A percentile compares a stretch with the other conserved stretches of the same genome.
These are phyloP conservation scores for Eucalyptus pauciflora DNA, from an alignment of 345 rosid species.

Conservation along the genomic window DNA sequence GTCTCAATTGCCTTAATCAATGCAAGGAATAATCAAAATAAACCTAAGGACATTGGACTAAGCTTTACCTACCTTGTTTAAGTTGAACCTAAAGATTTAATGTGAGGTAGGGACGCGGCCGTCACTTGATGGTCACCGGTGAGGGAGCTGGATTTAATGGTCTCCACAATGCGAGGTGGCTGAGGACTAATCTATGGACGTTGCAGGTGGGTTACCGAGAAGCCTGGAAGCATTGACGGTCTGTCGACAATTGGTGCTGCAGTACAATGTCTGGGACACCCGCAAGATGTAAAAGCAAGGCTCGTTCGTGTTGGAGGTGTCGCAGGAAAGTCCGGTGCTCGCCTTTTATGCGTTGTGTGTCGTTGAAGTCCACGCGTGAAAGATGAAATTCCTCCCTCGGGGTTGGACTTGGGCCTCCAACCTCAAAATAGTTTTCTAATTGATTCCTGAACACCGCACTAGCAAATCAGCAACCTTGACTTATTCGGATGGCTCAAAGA, in stretches of 20 bases:
- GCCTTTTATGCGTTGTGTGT: not conserved
- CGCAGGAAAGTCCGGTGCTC: not conserved
- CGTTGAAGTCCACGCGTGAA: not conserved
- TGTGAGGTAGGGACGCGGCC: not conserved
- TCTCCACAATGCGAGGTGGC: not conserved
- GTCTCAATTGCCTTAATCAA: not conserved
- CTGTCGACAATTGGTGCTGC: not conserved
- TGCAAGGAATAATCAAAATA: not conserved
- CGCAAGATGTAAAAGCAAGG: not conserved
- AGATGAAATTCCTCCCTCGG: too few species aligned
- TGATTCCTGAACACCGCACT: not conserved
- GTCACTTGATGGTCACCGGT: too few species aligned
- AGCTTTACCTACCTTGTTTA: not conserved
- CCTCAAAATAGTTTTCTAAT: not conserved
- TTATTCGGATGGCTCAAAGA: not conserved
- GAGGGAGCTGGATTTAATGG: not conserved
- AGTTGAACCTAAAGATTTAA: not conserved
- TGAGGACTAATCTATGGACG: not conserved
- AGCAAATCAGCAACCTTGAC: not conserved
- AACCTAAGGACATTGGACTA: not conserved
- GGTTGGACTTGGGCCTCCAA: not conserved
- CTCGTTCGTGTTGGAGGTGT: not conserved
- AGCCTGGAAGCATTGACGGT: not conserved
- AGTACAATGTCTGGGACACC: not conserved
- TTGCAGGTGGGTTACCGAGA: not conserved